Evolutionary conservation across 495 filamentous ascomycete species (phyloP).

Genomic region (Trichoderma erinaceum): DNA sequence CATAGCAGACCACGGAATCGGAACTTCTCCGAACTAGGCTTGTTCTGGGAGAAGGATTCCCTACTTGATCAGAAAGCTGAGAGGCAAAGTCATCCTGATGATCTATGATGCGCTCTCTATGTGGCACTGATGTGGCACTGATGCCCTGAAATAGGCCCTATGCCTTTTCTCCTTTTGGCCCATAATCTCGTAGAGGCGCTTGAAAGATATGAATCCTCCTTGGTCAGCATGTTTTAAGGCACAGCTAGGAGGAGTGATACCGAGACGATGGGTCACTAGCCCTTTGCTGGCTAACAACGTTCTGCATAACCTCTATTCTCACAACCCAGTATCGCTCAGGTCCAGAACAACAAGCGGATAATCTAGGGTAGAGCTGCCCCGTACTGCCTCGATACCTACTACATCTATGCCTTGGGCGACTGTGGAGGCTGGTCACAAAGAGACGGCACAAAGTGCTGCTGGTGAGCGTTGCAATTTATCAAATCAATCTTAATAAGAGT

Average conservation of each 20-base stretch:
- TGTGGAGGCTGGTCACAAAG: not conserved
- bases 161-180: not conserved
- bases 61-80: too few species aligned
- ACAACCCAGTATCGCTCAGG: not conserved
- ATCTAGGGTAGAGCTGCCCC: not conserved
- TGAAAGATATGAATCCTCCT: not conserved
- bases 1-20: not conserved
- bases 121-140: not conserved
- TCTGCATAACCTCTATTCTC: not conserved
- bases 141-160: not conserved
- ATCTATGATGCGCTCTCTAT: not conserved
- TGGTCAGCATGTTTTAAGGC: not conserved
- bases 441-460: not conserved
- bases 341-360: not conserved
- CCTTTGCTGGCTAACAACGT: not conserved
- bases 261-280: not conserved
- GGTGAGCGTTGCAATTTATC: not conserved
- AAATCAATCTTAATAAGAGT: not conserved
- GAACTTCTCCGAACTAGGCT: slow-evolving; percentile 7
- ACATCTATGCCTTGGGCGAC: not conserved
- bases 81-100: too few species aligned
- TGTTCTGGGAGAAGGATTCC: not conserved
- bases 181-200: not conserved
- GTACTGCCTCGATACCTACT: not conserved
- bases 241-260: not conserved